Evolutionary conservation across 2,329 filamentous ascomycete species (phyloP).

Genomic region (Colletotrichum acutatum): DNA sequence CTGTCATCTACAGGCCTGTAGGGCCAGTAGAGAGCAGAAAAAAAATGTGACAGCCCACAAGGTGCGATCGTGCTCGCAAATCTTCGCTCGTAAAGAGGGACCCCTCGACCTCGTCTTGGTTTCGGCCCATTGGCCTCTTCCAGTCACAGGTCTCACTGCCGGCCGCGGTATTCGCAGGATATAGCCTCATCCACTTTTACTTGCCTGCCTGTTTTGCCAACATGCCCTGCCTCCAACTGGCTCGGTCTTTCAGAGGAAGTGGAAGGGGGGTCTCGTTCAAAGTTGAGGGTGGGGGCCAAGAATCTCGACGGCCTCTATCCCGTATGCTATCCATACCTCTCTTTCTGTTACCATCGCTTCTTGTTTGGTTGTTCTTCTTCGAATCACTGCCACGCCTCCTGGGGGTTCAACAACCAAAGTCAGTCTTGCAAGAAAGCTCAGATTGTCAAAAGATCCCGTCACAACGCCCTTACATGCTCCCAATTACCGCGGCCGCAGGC

Average conservation of each 20-base stretch:
- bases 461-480: neutral
- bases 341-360: neutral
- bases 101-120: neutral
- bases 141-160: conserved; percentile 23
- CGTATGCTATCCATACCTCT: neutral
- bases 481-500: conserved; percentile 22
- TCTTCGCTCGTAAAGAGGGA: conserved; percentile 12
- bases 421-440: neutral
- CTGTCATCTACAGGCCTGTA: conserved; percentile 9
- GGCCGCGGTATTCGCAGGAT: conserved; percentile 13
- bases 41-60: conserved; percentile 23
- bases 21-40: neutral
- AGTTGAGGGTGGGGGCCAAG: neutral
- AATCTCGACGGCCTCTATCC: neutral
- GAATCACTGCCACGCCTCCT: neutral
- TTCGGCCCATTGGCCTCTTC: conserved; percentile 12
- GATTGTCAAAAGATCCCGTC: neutral
- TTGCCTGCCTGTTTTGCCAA: neutral
- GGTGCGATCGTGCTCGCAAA: conserved; percentile 28
- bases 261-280: neutral
- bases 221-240: neutral
- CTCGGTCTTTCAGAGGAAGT: neutral
- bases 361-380: too few relatives aligned
- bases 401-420: neutral
- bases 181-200: conserved; percentile 5